Evolutionary conservation across 2,329 filamentous ascomycete genomes (phyloP).

Genomic region (Trichophyton mentagrophytes): DNA sequence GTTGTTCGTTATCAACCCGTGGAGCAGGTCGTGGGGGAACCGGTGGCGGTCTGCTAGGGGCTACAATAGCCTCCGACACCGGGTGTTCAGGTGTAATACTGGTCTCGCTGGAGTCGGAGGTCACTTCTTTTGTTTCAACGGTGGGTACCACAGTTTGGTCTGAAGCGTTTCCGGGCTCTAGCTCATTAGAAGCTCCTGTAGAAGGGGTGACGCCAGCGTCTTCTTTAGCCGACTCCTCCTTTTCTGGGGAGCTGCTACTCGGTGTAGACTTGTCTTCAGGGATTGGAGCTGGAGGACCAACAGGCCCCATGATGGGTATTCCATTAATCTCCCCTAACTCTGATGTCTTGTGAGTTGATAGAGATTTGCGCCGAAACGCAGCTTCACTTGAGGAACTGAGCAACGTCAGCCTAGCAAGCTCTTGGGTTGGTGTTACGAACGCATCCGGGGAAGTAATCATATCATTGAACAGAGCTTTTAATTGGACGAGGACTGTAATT

Average conservation of each 20-base stretch:
- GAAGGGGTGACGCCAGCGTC: constrained; percentile 24
- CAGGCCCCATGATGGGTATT: constrained; percentile 34
- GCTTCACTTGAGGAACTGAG: constrained; percentile 47
- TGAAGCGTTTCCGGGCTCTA: constrained; percentile 9
- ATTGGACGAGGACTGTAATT: constrained; percentile 58
- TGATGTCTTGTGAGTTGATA: constrained; percentile 24
- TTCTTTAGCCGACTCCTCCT: constrained; percentile 14
- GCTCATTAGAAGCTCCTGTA: constrained; percentile 12
- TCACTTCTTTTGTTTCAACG: background rate
- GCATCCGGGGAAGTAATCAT: constrained; percentile 52
- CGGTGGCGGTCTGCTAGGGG: constrained; percentile 42
- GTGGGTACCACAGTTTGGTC: background rate
- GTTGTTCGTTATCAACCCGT: constrained; percentile 23
- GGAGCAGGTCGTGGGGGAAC: constrained; percentile 42
- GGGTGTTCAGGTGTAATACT: background rate
- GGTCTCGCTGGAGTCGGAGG: background rate
- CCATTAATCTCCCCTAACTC: constrained; percentile 34
- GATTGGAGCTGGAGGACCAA: constrained; percentile 25
- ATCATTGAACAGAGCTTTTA: constrained; percentile 56
- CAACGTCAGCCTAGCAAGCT: constrained; percentile 68
- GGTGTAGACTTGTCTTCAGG: constrained; percentile 6
- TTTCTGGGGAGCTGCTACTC: constrained; percentile 3
- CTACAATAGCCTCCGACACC: constrained; percentile 18
- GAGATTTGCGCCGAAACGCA: constrained; percentile 37
- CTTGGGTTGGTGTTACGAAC: constrained; percentile 58